Percentiles rank a stretch among this genome's conserved stretches.
Evolutionary conservation across 2,329 filamentous ascomycete genomes (phyloP).

Genomic region (Aureobasidium musti): DNA sequence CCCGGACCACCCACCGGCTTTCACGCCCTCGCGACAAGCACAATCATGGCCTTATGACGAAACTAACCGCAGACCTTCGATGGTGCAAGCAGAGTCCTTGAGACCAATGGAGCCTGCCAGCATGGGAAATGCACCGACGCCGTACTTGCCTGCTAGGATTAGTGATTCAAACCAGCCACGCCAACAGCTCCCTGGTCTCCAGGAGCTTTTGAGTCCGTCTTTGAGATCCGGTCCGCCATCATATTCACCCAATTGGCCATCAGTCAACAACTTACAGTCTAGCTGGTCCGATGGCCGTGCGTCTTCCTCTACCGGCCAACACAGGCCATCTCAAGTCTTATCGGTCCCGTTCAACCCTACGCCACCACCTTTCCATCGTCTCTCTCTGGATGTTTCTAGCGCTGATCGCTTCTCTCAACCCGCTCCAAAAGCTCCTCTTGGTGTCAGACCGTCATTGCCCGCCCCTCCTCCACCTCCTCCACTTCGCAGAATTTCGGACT

Average conservation of each 20-base stretch:
- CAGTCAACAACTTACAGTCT: constrained; percentile 24
- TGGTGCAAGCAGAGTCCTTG: constrained; percentile 12
- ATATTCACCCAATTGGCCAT: constrained; percentile 17
- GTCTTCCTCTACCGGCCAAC: background rate
- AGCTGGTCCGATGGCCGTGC: background rate
- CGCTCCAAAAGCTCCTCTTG: background rate
- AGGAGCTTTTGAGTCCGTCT: constrained; percentile 26
- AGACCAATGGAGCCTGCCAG: constrained; percentile 23
- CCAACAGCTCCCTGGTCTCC: constrained; percentile 29
- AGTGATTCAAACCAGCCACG: constrained; percentile 10
- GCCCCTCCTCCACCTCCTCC: constrained; percentile 1
- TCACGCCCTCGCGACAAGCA: background rate
- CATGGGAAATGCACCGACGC: constrained; percentile 6
- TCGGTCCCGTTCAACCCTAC: background rate
- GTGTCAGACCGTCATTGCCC: constrained; percentile 3
- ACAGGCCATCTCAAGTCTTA: background rate
- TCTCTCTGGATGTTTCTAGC: constrained; percentile 11
- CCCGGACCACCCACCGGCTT: background rate
- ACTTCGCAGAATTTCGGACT: constrained; percentile 7
- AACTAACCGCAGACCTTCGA: constrained; percentile 1
- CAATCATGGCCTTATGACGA: constrained; percentile 16
- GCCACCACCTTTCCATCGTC: constrained; percentile 21
- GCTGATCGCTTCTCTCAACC: constrained; percentile 2
- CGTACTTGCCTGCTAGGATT: constrained; percentile 8
- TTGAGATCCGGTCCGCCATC: constrained; percentile 15